Percentiles rank a stretch among this genome's conserved stretches.
Conservation (phyloP, 176 grass and related monocot genomes). For the Oryza nivara region DNA sequence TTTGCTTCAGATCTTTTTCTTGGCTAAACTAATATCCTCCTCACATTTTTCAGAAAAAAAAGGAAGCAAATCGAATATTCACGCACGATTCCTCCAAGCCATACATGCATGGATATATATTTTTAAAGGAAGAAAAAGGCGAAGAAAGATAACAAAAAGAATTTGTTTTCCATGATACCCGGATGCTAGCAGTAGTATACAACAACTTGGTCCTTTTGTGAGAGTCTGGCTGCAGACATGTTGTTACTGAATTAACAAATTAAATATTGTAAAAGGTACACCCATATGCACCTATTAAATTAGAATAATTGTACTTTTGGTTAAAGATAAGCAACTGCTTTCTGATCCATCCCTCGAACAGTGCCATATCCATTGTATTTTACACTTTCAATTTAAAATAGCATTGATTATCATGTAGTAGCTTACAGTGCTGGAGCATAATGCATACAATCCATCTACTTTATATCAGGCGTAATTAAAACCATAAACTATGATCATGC, state of each 20-base stretch:
- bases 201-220: background rate
- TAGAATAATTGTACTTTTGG: background rate
- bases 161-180: background rate
- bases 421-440: background rate
- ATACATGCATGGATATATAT: background rate
- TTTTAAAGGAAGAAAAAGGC: background rate
- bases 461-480: background rate
- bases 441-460: background rate
- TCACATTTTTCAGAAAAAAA: background rate
- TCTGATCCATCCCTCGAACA: background rate
- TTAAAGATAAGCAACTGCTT: background rate
- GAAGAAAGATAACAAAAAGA: background rate
- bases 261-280: background rate
- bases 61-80: slow-evolving; percentile 25
- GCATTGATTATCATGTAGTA: background rate
- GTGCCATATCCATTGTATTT: background rate
- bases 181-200: background rate
- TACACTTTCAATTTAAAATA: background rate
- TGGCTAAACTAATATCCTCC: slow-evolving; percentile 16
- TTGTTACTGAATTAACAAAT: background rate
- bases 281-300: background rate
- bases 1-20: slow-evolving; percentile 20
- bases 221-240: background rate
- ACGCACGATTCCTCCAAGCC: background rate
- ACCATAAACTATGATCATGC: background rate